Base-by-base conservation (phyloP, 139 green algal genomes). In the Chlorella vulgaris region DNA sequence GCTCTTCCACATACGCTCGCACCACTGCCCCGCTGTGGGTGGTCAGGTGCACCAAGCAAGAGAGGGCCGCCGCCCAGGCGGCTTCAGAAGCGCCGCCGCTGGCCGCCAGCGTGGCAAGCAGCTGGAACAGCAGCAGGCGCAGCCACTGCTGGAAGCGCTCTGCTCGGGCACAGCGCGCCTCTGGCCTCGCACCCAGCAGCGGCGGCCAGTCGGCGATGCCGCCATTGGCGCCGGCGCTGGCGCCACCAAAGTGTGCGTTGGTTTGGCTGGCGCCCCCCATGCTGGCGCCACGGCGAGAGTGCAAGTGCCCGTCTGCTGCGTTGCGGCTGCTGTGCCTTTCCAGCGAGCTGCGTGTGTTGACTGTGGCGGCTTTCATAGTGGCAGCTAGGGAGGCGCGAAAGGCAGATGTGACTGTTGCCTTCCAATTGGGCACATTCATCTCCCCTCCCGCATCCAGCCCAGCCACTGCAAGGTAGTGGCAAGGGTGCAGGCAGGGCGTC, bases 41-140 rank as follows among this genome's bases (percentile, higher is more conserved):
- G 60, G 71, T 86, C 35, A 96, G 80, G 35, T 91, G 86, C 51
- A 92, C 69, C n/a, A 93, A 81, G 78, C 81, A 90, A 82, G 87
- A 91, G 29, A 95, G 61, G 29, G 89, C 92, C 1, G 90, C 81
- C 3, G 78, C 82, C 92, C 92, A 96, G 42, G 93, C 89, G 5
- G 67, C 70, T 65, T 92, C 87, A 5, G 50, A 40, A 7, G n/a
- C 51, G 4, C 7, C 42, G 8, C 10, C 22, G 7, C 40, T n/a
- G 2, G 42, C 69, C 22, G 61, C 67, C 18, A 94, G 69, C 40
- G 89, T 85, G 7, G 67, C 47, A 69, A 92, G 65, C 67, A 95
- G 85, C 42, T 89, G 85, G 78, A 88, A 94, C 21, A 94, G 87
- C 62, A 96, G 83, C 74, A 90, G 86, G 39, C 91, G 85, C 70